Conservation (phyloP, 768 basidiomycete genomes). For the Rhizopogon salebrosus region DNA sequence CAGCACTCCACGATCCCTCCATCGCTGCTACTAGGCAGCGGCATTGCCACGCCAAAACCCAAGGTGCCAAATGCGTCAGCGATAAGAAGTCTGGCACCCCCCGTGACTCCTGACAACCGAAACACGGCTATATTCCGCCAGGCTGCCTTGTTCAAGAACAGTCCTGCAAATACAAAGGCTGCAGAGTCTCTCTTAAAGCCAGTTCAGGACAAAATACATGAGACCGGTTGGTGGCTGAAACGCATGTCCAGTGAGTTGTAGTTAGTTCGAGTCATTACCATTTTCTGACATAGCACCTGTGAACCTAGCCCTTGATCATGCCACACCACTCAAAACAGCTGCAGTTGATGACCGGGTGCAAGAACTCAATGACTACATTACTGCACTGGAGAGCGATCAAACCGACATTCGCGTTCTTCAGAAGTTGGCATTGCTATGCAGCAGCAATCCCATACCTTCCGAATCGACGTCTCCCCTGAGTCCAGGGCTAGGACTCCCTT, state of each 20-base stretch:
- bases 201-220: conserved; percentile 59
- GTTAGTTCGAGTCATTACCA: background rate
- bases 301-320: conserved; percentile 37
- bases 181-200: conserved; percentile 63
- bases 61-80: conserved; percentile 32
- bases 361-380: conserved; percentile 51
- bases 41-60: conserved; percentile 33
- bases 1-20: conserved; percentile 50
- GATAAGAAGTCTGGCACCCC: conserved; percentile 30
- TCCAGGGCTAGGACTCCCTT: conserved; percentile 44
- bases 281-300: conserved; percentile 8
- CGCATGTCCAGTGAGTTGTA: conserved; percentile 57
- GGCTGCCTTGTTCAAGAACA: conserved; percentile 78
- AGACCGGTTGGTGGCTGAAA: conserved; percentile 83
- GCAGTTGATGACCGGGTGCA: conserved; percentile 36
- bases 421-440: conserved; percentile 60
- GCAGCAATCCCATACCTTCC: conserved; percentile 45
- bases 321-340: conserved; percentile 36
- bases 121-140: conserved; percentile 59
- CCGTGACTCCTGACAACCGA: conserved; percentile 63
- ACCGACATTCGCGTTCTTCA: conserved; percentile 54
- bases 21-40: conserved; percentile 44
- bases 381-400: conserved; percentile 46
- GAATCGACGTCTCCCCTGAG: conserved; percentile 47
- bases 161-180: conserved; percentile 53